Conservation (phyloP, 306 rosid genomes). For the Carpinus viminea region DNA sequence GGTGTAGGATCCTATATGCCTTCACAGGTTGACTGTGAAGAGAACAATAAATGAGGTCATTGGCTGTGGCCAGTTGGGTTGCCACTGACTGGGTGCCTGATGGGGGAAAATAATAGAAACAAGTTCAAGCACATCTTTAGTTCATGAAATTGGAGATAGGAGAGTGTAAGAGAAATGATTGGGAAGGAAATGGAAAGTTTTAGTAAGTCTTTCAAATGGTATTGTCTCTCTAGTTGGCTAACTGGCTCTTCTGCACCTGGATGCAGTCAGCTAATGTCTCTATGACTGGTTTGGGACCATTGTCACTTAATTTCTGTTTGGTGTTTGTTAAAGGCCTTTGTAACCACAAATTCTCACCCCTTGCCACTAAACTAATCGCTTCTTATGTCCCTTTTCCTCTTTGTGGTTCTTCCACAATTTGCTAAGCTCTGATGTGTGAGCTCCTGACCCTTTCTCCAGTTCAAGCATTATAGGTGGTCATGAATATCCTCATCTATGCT, state of each 20-base stretch:
- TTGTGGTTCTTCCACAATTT: conserved; percentile 2
- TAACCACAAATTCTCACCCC: neutral
- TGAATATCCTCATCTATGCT: neutral
- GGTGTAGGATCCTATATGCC: neutral
- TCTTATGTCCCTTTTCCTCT: neutral
- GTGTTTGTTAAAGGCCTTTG: neutral
- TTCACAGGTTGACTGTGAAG: neutral
- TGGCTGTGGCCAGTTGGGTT: neutral
- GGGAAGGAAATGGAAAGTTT: neutral
- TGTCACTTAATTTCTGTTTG: neutral
- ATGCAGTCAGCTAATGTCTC: neutral
- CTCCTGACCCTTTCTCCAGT: neutral
- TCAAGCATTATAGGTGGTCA: conserved; percentile 5
- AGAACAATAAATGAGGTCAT: neutral
- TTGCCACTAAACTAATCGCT: neutral
- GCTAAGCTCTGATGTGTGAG: conserved; percentile 15
- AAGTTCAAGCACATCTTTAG: neutral
- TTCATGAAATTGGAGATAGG: neutral
- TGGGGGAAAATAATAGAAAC: neutral
- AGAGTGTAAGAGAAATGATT: neutral
- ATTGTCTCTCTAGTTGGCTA: neutral
- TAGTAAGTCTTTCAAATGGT: neutral
- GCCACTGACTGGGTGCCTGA: neutral
- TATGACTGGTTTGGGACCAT: neutral
- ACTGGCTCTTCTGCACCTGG: neutral